Conservation (phyloP, 2,329 filamentous ascomycete species). For the Fusarium bactridioides region DNA sequence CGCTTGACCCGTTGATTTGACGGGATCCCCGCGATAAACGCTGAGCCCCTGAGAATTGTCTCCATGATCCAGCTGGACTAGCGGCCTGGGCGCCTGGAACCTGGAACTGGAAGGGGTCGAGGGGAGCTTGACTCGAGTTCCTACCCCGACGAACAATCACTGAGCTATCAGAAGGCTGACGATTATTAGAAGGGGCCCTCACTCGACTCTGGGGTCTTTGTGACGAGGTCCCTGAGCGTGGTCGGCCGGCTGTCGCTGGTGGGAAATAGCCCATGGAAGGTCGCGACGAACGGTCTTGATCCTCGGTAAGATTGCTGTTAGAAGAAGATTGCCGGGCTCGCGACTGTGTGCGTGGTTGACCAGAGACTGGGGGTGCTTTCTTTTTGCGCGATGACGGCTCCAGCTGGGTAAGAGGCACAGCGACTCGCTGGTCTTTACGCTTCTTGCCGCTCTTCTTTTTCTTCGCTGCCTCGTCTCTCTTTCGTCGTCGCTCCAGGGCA, state of each 20-base stretch:
- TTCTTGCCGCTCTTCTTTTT: slow-evolving; percentile 48
- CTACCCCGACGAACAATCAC: slow-evolving; percentile 46
- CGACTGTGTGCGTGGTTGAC: slow-evolving; percentile 45
- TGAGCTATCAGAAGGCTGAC: slow-evolving; percentile 56
- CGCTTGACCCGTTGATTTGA: slow-evolving; percentile 46
- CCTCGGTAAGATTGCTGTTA: slow-evolving; percentile 46
- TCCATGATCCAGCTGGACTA: slow-evolving; percentile 46
- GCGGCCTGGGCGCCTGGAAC: slow-evolving; percentile 53
- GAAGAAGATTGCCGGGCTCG: slow-evolving; percentile 51
- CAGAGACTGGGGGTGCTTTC: slow-evolving; percentile 35
- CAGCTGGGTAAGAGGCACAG: slow-evolving; percentile 62
- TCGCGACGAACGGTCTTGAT: slow-evolving; percentile 47
- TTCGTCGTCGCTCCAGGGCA: slow-evolving; percentile 74
- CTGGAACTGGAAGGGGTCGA: slow-evolving; percentile 64
- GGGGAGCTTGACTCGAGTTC: slow-evolving; percentile 39
- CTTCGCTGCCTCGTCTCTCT: slow-evolving; percentile 58
- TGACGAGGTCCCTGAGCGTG: slow-evolving; percentile 53
- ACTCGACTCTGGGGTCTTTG: slow-evolving; percentile 46
- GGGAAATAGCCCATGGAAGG: slow-evolving; percentile 62
- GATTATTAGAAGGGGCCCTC: slow-evolving; percentile 45
- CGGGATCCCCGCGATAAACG: slow-evolving; percentile 40
- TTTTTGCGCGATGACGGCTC: slow-evolving; percentile 53
- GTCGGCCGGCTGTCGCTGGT: slow-evolving; percentile 52
- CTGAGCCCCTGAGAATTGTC: slow-evolving; percentile 48
- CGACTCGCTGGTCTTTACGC: slow-evolving; percentile 57